Percentiles rank a stretch among this genome's conserved stretches.
These are phyloP conservation scores for Chalciporus piperatus DNA, from an alignment of 768 basidiomycete species.

Conservation along the genomic window DNA sequence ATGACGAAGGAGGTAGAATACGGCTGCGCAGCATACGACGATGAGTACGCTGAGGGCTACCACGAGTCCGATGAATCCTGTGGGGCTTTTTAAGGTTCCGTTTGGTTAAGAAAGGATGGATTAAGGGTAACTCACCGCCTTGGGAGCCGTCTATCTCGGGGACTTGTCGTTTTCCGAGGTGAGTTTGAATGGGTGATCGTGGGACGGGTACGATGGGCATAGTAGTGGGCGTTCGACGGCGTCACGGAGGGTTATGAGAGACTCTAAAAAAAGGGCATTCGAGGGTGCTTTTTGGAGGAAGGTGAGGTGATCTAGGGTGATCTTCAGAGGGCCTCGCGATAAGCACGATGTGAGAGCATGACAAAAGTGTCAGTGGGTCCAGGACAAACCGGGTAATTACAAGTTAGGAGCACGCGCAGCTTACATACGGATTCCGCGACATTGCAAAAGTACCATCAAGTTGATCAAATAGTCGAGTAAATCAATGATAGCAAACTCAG, in stretches of 20 bases:
- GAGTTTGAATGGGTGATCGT: not conserved
- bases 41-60: slow-evolving; percentile 54
- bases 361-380: too few relatives aligned
- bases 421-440: too few relatives aligned
- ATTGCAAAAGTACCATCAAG: too few relatives aligned
- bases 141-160: slow-evolving; percentile 51
- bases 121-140: slow-evolving; percentile 37
- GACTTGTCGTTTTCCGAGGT: slow-evolving; percentile 27
- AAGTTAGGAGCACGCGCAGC: too few relatives aligned
- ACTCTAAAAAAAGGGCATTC: not conserved
- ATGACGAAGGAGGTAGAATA: slow-evolving; percentile 55
- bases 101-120: not conserved
- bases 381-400: too few relatives aligned
- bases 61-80: slow-evolving; percentile 62
- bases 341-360: not conserved
- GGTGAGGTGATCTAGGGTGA: not conserved
- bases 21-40: slow-evolving; percentile 48
- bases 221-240: not conserved
- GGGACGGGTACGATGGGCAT: not conserved
- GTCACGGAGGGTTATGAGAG: not conserved
- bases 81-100: not conserved
- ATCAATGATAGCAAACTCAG: too few relatives aligned
- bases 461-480: too few relatives aligned
- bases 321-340: not conserved
- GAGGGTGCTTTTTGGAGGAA: not conserved